Conservation (phyloP, 2,329 filamentous ascomycete species). For the Claviceps pazoutovae region DNA sequence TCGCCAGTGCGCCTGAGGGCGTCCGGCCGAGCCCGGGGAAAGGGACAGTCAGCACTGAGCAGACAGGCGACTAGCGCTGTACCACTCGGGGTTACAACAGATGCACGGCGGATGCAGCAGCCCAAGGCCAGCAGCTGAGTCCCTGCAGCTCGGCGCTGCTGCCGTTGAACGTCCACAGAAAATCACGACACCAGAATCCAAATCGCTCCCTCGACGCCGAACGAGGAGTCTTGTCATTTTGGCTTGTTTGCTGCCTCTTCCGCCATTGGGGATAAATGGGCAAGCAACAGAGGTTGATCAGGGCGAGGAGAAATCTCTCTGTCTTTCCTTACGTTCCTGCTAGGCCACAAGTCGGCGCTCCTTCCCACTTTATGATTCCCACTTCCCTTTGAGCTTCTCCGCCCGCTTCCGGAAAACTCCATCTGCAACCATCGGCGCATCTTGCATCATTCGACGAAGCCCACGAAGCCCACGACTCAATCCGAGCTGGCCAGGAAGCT, state of each 20-base stretch:
- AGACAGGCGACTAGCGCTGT: no score
- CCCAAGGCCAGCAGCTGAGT: no score
- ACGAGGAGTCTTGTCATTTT: no score
- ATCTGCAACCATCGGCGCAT: conserved; percentile 26
- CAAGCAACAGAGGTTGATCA: not conserved
- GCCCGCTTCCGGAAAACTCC: conserved; percentile 23
- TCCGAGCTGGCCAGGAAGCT: conserved; percentile 41
- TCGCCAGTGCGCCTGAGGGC: no score
- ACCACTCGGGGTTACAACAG: not conserved
- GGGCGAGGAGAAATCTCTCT: not conserved
- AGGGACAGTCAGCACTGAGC: no score
- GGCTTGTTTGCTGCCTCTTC: not conserved
- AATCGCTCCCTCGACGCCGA: no score
- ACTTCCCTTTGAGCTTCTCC: not conserved
- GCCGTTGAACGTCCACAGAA: no score
- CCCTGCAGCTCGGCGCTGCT: no score
- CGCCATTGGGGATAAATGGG: not conserved
- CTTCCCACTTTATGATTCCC: not conserved
- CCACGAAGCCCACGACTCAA: conserved; percentile 47
- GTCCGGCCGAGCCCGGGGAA: no score
- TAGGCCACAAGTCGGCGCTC: not conserved
- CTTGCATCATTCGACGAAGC: conserved; percentile 35
- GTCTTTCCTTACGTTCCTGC: not conserved
- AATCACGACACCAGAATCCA: no score
- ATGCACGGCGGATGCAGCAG: not conserved